Conservation (phyloP, 2,329 filamentous ascomycete species). For the Nemania abortiva region DNA sequence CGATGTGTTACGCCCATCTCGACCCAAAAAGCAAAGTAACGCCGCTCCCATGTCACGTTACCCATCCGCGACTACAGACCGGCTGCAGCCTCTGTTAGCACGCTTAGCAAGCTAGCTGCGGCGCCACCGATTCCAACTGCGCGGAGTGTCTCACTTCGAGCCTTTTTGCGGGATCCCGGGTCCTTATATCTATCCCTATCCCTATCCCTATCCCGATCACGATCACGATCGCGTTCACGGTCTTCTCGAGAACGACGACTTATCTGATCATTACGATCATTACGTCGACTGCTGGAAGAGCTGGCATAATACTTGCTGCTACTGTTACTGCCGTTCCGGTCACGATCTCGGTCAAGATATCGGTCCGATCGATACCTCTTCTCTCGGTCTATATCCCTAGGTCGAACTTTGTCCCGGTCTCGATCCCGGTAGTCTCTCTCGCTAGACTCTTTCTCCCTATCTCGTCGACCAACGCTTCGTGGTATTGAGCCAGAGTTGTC, state of each 20-base stretch:
- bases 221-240: slow-evolving; percentile 54
- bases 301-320: slow-evolving; percentile 28
- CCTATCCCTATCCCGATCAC: slow-evolving; percentile 52
- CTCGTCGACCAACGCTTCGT: slow-evolving; percentile 47
- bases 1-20: background rate
- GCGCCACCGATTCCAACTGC: slow-evolving; percentile 72
- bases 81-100: slow-evolving; percentile 68
- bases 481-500: slow-evolving; percentile 56
- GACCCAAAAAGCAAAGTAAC: background rate
- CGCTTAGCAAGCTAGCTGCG: slow-evolving; percentile 68
- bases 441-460: slow-evolving; percentile 27
- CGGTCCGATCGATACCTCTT: slow-evolving; percentile 33
- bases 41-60: background rate
- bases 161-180: slow-evolving; percentile 41
- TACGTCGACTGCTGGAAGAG: slow-evolving; percentile 31
- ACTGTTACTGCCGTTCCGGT: slow-evolving; percentile 40
- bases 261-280: slow-evolving; percentile 49
- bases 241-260: slow-evolving; percentile 39
- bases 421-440: slow-evolving; percentile 30
- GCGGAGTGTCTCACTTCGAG: slow-evolving; percentile 66
- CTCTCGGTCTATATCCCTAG: slow-evolving; percentile 38
- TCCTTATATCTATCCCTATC: slow-evolving; percentile 34
- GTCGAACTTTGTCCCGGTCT: slow-evolving; percentile 37
- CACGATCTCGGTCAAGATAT: slow-evolving; percentile 43
- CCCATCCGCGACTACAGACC: slow-evolving; percentile 37